These are phyloP conservation scores for Dichomitus squalens DNA, from an alignment of 1,284 basidiomycete species.

Conservation along the genomic window DNA sequence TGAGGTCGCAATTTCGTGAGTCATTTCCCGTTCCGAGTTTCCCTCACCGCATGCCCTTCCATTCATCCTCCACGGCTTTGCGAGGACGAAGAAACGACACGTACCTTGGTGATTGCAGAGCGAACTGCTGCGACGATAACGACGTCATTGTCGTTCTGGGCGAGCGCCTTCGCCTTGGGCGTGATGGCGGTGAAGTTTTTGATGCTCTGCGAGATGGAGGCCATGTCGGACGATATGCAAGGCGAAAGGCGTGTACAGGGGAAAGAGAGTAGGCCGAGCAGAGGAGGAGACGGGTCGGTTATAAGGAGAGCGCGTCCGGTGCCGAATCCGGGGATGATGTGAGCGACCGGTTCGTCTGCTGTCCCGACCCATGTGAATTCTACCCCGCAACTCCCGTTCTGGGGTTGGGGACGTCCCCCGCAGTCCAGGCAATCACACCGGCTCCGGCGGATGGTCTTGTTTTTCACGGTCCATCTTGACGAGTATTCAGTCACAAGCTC, in stretches of 20 bases:
- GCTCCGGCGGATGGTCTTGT: no score
- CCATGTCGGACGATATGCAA: constrained; percentile 12
- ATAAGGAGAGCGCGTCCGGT: constrained; percentile 2
- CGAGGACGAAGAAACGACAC: constrained; percentile 10
- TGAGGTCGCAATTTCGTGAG: constrained; percentile 29
- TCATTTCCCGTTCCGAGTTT: neutral
- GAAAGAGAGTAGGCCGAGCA: neutral
- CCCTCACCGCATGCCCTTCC: neutral
- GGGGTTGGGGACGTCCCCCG: neutral
- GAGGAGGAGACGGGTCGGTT: neutral
- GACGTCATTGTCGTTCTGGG: constrained; percentile 78
- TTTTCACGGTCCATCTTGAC: no score
- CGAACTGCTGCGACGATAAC: constrained; percentile 90
- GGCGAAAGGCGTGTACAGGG: no score
- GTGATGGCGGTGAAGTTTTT: constrained; percentile 29
- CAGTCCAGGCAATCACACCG: neutral
- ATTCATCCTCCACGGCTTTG: neutral
- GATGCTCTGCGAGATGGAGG: constrained; percentile 29
- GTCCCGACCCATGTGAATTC: constrained; percentile 19
- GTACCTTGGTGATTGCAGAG: constrained; percentile 88
- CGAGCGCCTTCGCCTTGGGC: constrained; percentile 52
- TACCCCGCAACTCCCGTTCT: constrained; percentile 11
- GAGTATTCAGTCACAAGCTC: no score
- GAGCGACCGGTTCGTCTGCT: constrained; percentile 10
- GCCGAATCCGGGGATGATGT: constrained; percentile 11